Conservation (phyloP, 192 early-diverging fungal genomes). For the Coemansia sp. region DNA sequence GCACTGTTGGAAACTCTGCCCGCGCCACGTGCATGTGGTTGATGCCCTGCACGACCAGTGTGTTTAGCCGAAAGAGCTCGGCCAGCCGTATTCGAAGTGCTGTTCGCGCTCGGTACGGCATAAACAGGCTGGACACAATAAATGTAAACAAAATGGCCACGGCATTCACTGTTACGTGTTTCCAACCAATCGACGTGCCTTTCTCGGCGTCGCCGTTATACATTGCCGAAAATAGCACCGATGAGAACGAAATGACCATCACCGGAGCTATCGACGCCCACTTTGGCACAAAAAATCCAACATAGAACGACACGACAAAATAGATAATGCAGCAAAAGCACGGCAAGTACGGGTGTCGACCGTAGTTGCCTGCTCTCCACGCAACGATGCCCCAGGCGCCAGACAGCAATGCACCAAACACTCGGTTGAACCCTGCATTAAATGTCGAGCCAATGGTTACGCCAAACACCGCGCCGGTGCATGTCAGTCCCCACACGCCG, state of each 20-base stretch:
- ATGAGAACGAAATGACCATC: slow-evolving; percentile 38
- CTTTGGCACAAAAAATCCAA: slow-evolving; percentile 24
- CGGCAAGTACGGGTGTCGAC: slow-evolving; percentile 13
- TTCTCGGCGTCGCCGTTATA: background rate
- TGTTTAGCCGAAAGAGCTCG: slow-evolving; percentile 36
- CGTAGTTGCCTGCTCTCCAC: slow-evolving; percentile 27
- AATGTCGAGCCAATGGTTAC: slow-evolving; percentile 43
- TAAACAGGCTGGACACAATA: slow-evolving; percentile 33
- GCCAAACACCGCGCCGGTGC: slow-evolving; percentile 34
- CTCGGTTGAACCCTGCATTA: slow-evolving; percentile 24
- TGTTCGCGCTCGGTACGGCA: slow-evolving; percentile 48
- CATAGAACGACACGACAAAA: slow-evolving; percentile 29
- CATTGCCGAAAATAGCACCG: slow-evolving; percentile 35
- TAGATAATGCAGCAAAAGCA: slow-evolving; percentile 32
- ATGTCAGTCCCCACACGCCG: slow-evolving; percentile 33
- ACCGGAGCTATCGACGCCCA: slow-evolving; percentile 21
- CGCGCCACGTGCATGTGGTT: slow-evolving; percentile 47
- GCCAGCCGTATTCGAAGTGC: slow-evolving; percentile 29
- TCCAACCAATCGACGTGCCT: slow-evolving; percentile 33
- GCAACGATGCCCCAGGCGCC: slow-evolving; percentile 46
- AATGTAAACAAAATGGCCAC: slow-evolving; percentile 36
- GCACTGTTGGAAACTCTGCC: slow-evolving; percentile 27
- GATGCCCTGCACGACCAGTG: slow-evolving; percentile 21
- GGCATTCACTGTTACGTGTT: slow-evolving; percentile 32
- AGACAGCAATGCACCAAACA: slow-evolving; percentile 17